phyloP scores from a whole-genome alignment of 1,284 basidiomycete genomes.

The Pascua guehoae region DNA sequence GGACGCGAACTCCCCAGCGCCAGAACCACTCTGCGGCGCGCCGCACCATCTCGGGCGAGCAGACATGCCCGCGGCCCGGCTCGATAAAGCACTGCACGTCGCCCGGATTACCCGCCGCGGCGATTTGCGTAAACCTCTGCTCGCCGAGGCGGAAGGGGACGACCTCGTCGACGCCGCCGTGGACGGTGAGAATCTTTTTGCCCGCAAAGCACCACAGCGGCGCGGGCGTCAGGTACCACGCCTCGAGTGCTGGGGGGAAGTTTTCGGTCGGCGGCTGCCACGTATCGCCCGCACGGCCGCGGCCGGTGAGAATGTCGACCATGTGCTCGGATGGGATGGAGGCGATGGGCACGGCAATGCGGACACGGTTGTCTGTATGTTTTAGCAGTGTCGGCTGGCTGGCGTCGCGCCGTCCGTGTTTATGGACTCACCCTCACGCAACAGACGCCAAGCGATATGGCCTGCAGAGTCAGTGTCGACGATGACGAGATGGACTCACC shows the following conservation, averaged over 20 bases:
- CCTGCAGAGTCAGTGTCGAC: not conserved
- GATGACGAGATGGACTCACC: slow-evolving; percentile 31
- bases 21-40: slow-evolving; percentile 44
- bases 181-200: slow-evolving; percentile 66
- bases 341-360: slow-evolving; percentile 13
- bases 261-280: too few relatives aligned
- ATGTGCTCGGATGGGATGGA: slow-evolving; percentile 6
- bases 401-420: too few relatives aligned
- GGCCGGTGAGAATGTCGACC: not conserved
- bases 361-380: slow-evolving; percentile 4
- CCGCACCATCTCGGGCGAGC: slow-evolving; percentile 44
- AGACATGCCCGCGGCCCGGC: slow-evolving; percentile 43
- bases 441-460: slow-evolving; percentile 15
- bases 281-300: not conserved
- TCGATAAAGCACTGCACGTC: slow-evolving; percentile 38
- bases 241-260: too few relatives aligned
- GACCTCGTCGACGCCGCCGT: slow-evolving; percentile 51
- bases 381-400: too few relatives aligned
- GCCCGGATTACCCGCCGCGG: slow-evolving; percentile 51
- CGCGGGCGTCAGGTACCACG: slow-evolving; percentile 40
- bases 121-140: slow-evolving; percentile 2
- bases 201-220: slow-evolving; percentile 58
- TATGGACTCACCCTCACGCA: slow-evolving; percentile 9
- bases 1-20: slow-evolving; percentile 29
- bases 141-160: slow-evolving; percentile 32